Evolutionary conservation across 2,329 filamentous ascomycete genomes (phyloP), one percentile per base, ranked within the genome.

Genomic region (Aureobasidium sp.): DNA sequence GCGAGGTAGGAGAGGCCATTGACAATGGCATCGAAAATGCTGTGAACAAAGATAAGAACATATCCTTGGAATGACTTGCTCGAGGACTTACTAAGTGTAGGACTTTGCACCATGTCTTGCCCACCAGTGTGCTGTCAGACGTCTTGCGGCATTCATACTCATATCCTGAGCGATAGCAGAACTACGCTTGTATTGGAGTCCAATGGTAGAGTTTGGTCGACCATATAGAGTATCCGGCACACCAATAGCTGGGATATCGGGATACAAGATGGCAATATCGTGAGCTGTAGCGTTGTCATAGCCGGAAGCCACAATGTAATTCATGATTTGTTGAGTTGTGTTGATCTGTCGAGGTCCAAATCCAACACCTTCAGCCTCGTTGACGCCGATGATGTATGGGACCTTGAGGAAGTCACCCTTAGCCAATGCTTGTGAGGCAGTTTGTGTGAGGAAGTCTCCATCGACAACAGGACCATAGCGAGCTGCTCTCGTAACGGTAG

Each of bases 1-100:
- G 62, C 55, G 7, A 55, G 39, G 50, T 48, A 36, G 0, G 67
- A 58, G 3, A 71, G 9, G 3, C 73, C 73, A 36, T 73, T 72
- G 10, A 72, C 68, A 9, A 64, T 65, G 3, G 78, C 76, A 62
- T 81, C 74, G 65, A 80, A 81, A 39, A 76, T 73, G 71, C 55
- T 59, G 36, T 11, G 21, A 41, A 39, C 1, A 3, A 36, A 49
- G 13, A 16, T 58, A 11, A 49, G 44, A 21, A 21, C 21, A 21
- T 21, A 21, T 21, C 21, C 21, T 47, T 6, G 1, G 3, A 10
- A 15, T 3, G 4, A 16, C 1, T 9, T 37, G 1, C 13, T 10
- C 10, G 1, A n/a, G 16, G 10, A 49, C 55, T 59, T 49, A 59
- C 55, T 81, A 82, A 15, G 66, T 67, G 63, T 72, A 77, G 1